Percentiles rank a stretch among this genome's conserved stretches.
These are phyloP conservation scores for Mollisiaceae sp. DNA, from an alignment of 2,329 filamentous ascomycete species.

Conservation along the genomic window DNA sequence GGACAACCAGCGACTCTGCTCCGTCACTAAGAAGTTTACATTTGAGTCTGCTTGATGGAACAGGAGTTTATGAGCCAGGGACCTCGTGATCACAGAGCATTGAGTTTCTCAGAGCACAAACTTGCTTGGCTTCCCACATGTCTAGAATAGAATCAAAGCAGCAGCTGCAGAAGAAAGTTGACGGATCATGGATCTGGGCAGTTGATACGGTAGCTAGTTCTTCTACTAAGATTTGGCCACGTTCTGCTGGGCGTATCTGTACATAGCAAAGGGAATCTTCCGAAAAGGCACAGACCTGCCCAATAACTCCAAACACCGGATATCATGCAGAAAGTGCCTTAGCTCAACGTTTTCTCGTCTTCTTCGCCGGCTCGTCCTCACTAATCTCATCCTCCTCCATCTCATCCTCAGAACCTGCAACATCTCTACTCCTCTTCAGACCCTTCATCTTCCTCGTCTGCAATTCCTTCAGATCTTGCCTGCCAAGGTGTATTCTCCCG, in stretches of 20 bases:
- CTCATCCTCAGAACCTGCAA: conserved; percentile 59
- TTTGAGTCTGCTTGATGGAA: too few relatives aligned
- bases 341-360: conserved; percentile 35
- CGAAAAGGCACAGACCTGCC: conserved; percentile 13
- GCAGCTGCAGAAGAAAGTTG: neutral
- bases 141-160: neutral
- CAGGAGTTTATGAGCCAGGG: too few relatives aligned
- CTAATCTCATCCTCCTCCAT: conserved; percentile 53
- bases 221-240: neutral
- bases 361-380: conserved; percentile 41
- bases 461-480: conserved; percentile 83
- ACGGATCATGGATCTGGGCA: neutral
- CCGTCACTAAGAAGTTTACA: neutral
- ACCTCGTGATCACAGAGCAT: too few relatives aligned
- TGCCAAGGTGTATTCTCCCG: conserved; percentile 87
- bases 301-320: conserved; percentile 36
- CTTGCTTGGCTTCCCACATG: too few relatives aligned
- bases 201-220: neutral
- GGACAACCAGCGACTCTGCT: neutral
- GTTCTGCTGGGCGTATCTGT: neutral
- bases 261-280: conserved; percentile 12
- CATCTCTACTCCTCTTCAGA: conserved; percentile 79
- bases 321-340: conserved; percentile 23
- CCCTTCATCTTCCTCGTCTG: conserved; percentile 99
- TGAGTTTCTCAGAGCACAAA: neutral